Evolutionary conservation across 1,139 yeast genomes (phyloP).

Genomic region (Trichomonascaceae sp.): DNA sequence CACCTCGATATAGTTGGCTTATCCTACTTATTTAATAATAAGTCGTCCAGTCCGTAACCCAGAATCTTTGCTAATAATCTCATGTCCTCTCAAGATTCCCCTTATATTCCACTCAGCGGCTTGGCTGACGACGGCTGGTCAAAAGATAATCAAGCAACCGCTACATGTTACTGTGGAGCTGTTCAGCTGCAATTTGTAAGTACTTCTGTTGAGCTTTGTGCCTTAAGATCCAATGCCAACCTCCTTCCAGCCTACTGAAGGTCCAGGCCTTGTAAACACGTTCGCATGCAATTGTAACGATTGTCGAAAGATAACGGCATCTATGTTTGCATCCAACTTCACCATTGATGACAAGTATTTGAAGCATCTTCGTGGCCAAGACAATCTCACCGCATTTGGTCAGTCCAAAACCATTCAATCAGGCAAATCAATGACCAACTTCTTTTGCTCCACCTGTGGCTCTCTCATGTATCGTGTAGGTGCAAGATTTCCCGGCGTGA

Average conservation of each 20-base stretch:
- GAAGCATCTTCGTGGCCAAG: slow-evolving; percentile 2
- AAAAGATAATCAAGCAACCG: not conserved
- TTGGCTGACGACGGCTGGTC: slow-evolving; percentile 4
- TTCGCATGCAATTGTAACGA: slow-evolving; percentile 1
- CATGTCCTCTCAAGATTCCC: not conserved
- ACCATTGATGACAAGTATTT: not conserved
- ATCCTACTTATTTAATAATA: not conserved
- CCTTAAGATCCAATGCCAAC: not conserved
- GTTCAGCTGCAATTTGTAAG: slow-evolving; percentile 1
- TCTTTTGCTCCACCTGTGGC: slow-evolving; percentile 6
- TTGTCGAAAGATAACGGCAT: slow-evolving; percentile 4
- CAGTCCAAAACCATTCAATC: not conserved
- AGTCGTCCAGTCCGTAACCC: not conserved
- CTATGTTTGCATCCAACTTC: slow-evolving; percentile 6
- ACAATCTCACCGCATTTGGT: not conserved
- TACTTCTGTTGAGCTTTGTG: not conserved
- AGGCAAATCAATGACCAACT: slow-evolving; percentile 1
- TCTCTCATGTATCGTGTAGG: slow-evolving; percentile 2
- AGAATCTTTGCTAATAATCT: not conserved
- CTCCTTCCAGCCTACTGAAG: not conserved
- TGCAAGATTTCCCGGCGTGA: not conserved
- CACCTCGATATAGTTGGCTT: not conserved
- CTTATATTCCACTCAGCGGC: slow-evolving; percentile 2
- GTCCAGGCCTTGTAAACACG: not conserved
- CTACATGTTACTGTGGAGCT: slow-evolving; percentile 4